A percentile compares a stretch with the other conserved stretches of the same genome.
phyloP scores from a whole-genome alignment of 202 grass and related monocot species.

The Saccharum hybrid region DNA sequence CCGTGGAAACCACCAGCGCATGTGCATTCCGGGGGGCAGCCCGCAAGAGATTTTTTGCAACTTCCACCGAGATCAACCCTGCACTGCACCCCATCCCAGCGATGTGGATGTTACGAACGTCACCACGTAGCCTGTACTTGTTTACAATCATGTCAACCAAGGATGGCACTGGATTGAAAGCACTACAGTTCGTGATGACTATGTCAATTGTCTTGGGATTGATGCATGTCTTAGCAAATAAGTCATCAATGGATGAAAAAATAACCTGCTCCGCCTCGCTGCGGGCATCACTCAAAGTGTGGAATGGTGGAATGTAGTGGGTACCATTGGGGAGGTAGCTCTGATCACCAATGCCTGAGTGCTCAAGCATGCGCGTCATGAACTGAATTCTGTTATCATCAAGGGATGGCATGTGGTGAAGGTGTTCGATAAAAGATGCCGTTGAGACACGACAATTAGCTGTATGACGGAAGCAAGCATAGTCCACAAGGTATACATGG shows the following conservation, averaged over 20 bases:
- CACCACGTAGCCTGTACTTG: conserved; percentile 55
- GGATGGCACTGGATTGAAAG: conserved; percentile 65
- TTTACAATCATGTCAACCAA: conserved; percentile 58
- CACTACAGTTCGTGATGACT: conserved; percentile 62
- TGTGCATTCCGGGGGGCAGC: conserved; percentile 18
- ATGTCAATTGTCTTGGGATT: conserved; percentile 50
- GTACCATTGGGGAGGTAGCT: conserved; percentile 45
- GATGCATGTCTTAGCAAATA: conserved; percentile 56
- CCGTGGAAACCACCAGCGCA: conserved; percentile 59
- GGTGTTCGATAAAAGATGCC: conserved; percentile 55
- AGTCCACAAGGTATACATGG: conserved; percentile 78
- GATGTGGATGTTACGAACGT: conserved; percentile 56
- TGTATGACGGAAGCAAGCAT: conserved; percentile 66
- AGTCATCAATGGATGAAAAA: conserved; percentile 45
- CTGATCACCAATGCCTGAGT: conserved; percentile 64
- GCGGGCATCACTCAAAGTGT: conserved; percentile 33
- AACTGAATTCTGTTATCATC: conserved; percentile 55
- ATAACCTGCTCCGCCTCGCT: conserved; percentile 55
- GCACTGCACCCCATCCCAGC: conserved; percentile 84
- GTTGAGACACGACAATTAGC: conserved; percentile 45
- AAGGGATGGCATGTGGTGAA: conserved; percentile 34
- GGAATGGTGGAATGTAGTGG: conserved; percentile 54
- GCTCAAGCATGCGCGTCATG: conserved; percentile 39
- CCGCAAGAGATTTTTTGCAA: conserved; percentile 49
- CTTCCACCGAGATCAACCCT: conserved; percentile 58